phyloP scores from a whole-genome alignment of 2,329 filamentous ascomycete genomes.

The Pseudogymnoascus sp. region DNA sequence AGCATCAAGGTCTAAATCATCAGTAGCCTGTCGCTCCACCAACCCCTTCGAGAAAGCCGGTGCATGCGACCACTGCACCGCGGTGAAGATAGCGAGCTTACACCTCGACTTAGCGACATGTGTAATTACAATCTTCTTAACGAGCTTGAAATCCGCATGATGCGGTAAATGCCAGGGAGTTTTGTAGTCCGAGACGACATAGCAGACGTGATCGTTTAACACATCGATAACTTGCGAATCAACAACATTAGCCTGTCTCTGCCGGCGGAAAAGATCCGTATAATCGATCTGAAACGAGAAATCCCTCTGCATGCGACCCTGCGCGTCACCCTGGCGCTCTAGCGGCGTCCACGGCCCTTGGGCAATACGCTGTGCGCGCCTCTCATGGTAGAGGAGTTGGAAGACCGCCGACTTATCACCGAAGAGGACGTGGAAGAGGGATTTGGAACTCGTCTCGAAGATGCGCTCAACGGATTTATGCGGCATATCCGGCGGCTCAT shows the following conservation, averaged over 20 bases:
- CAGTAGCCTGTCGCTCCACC: slow-evolving; percentile 62
- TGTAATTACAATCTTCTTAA: slow-evolving; percentile 89
- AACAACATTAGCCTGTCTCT: slow-evolving; percentile 52
- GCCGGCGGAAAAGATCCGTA: slow-evolving; percentile 54
- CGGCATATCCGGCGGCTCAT: slow-evolving; percentile 75
- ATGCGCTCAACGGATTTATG: slow-evolving; percentile 66
- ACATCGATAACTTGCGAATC: slow-evolving; percentile 85
- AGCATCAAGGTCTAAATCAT: slow-evolving; percentile 64
- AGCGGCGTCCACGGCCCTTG: slow-evolving; percentile 76
- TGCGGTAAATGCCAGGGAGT: slow-evolving; percentile 75
- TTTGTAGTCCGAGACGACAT: slow-evolving; percentile 53
- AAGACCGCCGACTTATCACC: slow-evolving; percentile 95
- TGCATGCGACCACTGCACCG: slow-evolving; percentile 74
- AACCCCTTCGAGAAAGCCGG: slow-evolving; percentile 52
- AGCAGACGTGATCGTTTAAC: slow-evolving; percentile 64
- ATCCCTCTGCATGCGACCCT: slow-evolving; percentile 63
- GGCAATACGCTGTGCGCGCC: slow-evolving; percentile 67
- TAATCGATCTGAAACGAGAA: slow-evolving; percentile 73
- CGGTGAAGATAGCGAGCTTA: slow-evolving; percentile 80
- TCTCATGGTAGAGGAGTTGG: slow-evolving; percentile 79
- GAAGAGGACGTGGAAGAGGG: slow-evolving; percentile 91
- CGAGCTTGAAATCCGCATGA: slow-evolving; percentile 66
- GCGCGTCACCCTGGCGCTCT: slow-evolving; percentile 35
- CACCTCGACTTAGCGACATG: slow-evolving; percentile 87
- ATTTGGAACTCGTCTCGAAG: slow-evolving; percentile 88